Evolutionary conservation across 1,139 yeast genomes (phyloP), one percentile per base, ranked within the genome.

Genomic region (Saccharomyces uvarum): DNA sequence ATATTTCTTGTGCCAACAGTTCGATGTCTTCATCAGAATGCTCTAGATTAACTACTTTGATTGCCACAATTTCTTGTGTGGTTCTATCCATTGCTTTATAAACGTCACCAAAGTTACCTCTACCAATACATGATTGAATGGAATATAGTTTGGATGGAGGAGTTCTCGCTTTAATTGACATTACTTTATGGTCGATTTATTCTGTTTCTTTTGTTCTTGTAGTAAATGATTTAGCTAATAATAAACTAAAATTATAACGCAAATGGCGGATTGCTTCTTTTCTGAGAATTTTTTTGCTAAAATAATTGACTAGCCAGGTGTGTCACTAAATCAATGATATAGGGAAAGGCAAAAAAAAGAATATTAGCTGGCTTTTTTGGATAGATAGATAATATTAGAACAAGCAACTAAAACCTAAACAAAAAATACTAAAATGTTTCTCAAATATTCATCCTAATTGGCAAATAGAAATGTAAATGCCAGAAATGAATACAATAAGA

Each of bases 61-160:
- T 77, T 4, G 97, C 97, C 48, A 86, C 89, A 11, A 59, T 51
- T 29, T 61, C 53, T 9, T 61, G 57, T 11, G 61, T 55, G 14
- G 54, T 48, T 26, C 57, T 62, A 41, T 64, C 61, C 5, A 55
- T 54, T 52, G 90, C 95, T 62, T 76, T 79, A 67, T 82, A 89
- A 48, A 89, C 97, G 65, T 87, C 91, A 14, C 96, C 97, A 74
- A 88, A 89, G 61, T 86, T 86, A 1, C 97, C 97, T 57, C 80
- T 76, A 0, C 97, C 97, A 42, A 87, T 81, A 63, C 90, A 83
- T 56, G 81, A 78, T 51, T 77, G 69, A 47, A 84, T 63, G 7
- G 70, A 69, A 63, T 76, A 83, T 48, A 69, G 56, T 29, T 62
- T 59, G 1, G 68, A 56, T 14, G 76, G 71, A 16, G 67, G 64